Conservation (phyloP, 1,284 basidiomycete species). For the Melanopsichium pennsylvanicum region DNA sequence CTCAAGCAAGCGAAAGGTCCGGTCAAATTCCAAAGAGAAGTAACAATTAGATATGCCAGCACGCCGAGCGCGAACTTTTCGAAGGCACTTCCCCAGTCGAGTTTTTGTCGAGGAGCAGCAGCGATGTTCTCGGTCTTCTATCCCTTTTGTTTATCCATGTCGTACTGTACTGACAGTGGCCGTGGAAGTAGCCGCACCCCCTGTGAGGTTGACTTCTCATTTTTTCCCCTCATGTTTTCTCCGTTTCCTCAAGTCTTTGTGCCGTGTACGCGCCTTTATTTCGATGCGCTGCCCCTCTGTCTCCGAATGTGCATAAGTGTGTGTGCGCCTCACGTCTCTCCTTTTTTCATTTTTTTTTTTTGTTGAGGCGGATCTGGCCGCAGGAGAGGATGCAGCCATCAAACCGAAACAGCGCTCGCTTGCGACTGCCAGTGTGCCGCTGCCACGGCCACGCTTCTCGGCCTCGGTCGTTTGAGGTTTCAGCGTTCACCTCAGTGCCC, state of each 20-base stretch:
- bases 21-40: conserved; percentile 6
- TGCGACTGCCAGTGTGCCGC: not conserved
- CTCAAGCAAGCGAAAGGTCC: no score
- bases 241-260: not conserved
- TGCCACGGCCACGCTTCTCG: not conserved
- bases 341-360: not conserved
- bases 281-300: not conserved
- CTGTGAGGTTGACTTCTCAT: no score
- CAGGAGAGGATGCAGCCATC: no score
- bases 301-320: not conserved
- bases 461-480: not conserved
- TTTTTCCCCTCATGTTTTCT: not conserved
- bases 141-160: no score
- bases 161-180: no score
- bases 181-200: no score
- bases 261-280: not conserved
- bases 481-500: not conserved
- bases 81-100: not conserved
- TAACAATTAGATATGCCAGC: no score
- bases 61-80: conserved; percentile 1
- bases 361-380: not conserved
- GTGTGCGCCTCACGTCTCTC: no score
- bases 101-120: no score
- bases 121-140: no score
- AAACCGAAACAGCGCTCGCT: not conserved